Conservation (phyloP, 2,329 filamentous ascomycete species). For the Fusarium solani-melongenae region DNA sequence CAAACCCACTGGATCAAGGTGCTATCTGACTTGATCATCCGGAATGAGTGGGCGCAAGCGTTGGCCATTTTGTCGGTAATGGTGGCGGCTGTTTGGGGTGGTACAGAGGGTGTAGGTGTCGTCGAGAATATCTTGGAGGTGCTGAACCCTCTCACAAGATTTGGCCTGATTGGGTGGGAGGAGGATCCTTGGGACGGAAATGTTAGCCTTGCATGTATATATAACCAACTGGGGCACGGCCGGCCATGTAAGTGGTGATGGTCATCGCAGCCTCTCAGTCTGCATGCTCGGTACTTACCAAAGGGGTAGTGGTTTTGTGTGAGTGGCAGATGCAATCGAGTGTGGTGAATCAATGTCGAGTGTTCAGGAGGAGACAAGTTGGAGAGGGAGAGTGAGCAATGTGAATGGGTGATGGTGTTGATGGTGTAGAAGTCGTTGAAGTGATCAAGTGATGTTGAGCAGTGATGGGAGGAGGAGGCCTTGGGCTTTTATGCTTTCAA, state of each 20-base stretch:
- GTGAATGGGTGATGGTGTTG: background rate
- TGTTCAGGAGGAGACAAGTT: background rate
- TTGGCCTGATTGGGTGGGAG: conserved; percentile 38
- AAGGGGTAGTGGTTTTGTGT: background rate
- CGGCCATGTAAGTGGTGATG: conserved; percentile 14
- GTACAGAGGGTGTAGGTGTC: conserved; percentile 33
- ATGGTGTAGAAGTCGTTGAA: conserved; percentile 10
- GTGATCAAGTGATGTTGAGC: conserved; percentile 1
- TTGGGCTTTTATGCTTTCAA: conserved; percentile 35
- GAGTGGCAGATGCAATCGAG: conserved; percentile 6
- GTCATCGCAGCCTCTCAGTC: conserved; percentile 16
- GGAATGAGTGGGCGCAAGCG: conserved; percentile 71
- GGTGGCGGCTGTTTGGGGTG: conserved; percentile 24
- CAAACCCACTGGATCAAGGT: conserved; percentile 75
- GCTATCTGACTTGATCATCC: conserved; percentile 74
- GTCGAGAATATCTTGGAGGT: conserved; percentile 22
- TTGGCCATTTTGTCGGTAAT: conserved; percentile 57
- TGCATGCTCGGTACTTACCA: conserved; percentile 26
- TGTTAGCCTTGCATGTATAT: conserved; percentile 41
- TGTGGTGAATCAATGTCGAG: conserved; percentile 9
- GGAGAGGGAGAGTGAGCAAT: background rate
- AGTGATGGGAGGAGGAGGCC: conserved; percentile 13
- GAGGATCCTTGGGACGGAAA: conserved; percentile 27
- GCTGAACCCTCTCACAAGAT: conserved; percentile 36
- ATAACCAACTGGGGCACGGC: conserved; percentile 13